A percentile compares a stretch with the other conserved stretches of the same genome.
phyloP scores from a whole-genome alignment of 106 monocot genomes.

The Dendrobium huoshanense region DNA sequence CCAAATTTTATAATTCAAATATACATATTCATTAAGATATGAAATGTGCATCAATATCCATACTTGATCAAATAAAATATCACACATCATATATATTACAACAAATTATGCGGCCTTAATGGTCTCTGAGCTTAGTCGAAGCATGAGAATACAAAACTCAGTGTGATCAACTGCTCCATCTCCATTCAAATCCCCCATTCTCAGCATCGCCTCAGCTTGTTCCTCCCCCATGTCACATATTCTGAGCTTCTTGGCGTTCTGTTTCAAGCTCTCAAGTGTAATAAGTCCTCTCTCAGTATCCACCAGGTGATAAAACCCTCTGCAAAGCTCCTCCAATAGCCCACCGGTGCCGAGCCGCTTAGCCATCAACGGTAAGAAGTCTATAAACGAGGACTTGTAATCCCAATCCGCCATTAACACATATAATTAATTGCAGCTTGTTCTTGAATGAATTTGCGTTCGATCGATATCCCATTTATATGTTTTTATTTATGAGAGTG shows the following conservation, averaged over 20 bases:
- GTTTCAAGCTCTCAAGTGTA: conserved; percentile 16
- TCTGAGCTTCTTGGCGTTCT: conserved; percentile 6
- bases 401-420: not conserved
- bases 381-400: not conserved
- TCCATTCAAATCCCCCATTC: conserved; percentile 19
- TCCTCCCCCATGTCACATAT: conserved; percentile 1
- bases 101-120: not conserved
- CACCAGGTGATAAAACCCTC: conserved; percentile 11
- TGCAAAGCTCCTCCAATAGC: conserved; percentile 13
- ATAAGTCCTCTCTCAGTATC: conserved; percentile 6
- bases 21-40: too few species aligned
- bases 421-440: too few species aligned
- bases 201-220: conserved; percentile 7
- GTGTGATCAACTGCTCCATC: conserved; percentile 11
- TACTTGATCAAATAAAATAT: too few species aligned
- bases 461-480: too few species aligned
- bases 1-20: too few species aligned
- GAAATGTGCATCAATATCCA: too few species aligned
- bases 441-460: too few species aligned
- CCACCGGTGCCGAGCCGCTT: conserved; percentile 3
- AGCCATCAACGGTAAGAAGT: conserved; percentile 14
- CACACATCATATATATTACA: too few species aligned
- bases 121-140: conserved; percentile 8
- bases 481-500: too few species aligned
- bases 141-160: conserved; percentile 19